Evolutionary conservation across 1,139 yeast genomes (phyloP), one percentile per base, ranked within the genome.

Genomic region (Geotrichum reessii): DNA sequence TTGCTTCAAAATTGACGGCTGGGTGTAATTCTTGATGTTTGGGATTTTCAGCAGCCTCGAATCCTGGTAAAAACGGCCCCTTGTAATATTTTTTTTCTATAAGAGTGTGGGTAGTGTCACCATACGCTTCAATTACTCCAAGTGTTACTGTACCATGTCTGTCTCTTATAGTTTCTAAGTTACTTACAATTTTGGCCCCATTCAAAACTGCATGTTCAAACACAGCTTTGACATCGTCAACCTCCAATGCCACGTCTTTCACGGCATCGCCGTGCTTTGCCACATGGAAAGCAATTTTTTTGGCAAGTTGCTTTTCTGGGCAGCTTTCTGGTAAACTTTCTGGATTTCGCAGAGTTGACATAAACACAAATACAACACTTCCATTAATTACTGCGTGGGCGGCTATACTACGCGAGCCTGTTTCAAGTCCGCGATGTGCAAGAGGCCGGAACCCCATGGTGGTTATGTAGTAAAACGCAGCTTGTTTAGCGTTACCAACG

Each of bases 231-330:
- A 81, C 81, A 65, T 84, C 74, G 6, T 73, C 75, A 0, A 87
- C 93, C 19, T 68, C 68, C 64, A 87, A 84, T 0, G 89, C 80
- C 9, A 88, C 81, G 68, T 88, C 95, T 70, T 83, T 81, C 4
- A 87, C 87, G 2, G 89, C 87, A 66, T 87, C 93, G 1, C 95
- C 92, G 69, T 88, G 96, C 6, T 66, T 67, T n/a, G 60, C 44
- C 6, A 86, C 72, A 67, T 81, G 87, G 7, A 72, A 59, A 59
- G 77, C 78, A 27, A 81, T 77, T 28, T 73, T 74, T n/a, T 74
- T 66, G 22, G 60, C 63, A 46, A 65, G 64, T 2, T 67, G 72
- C 8, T 66, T 65, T 11, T 63, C 69, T 3, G 69, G 63, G 12
- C 14, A 27, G 9, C 12, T 33, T 7, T 65, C 66, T n/a, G 24